These are phyloP conservation scores for Candida endomychidarum DNA, from an alignment of 805 yeast species.

Conservation along the genomic window DNA sequence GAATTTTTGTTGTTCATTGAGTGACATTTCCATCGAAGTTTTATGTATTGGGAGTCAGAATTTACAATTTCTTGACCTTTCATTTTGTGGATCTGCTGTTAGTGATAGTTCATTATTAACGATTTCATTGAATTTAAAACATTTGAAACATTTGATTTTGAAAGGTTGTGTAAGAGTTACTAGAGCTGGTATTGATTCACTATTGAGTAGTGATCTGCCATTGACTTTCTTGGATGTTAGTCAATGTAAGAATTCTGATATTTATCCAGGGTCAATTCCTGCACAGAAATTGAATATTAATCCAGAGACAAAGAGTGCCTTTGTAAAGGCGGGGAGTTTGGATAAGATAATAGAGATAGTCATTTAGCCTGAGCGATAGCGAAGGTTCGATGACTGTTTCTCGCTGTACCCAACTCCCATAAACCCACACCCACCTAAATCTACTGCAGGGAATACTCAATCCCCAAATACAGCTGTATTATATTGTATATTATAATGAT, in stretches of 20 bases:
- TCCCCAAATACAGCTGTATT: too few species aligned
- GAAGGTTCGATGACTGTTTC: too few species aligned
- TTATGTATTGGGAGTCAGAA: slow-evolving; percentile 64
- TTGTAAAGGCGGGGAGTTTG: slow-evolving; percentile 53
- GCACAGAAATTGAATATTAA: slow-evolving; percentile 54
- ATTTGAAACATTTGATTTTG: slow-evolving; percentile 49
- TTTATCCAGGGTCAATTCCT: slow-evolving; percentile 58
- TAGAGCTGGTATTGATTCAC: slow-evolving; percentile 70
- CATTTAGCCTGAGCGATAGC: slow-evolving; percentile 36
- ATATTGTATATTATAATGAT: slow-evolving; percentile 11
- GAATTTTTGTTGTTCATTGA: slow-evolving; percentile 73
- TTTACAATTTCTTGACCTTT: slow-evolving; percentile 52
- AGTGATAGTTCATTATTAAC: slow-evolving; percentile 67
- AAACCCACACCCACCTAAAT: too few species aligned
- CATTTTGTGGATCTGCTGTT: slow-evolving; percentile 80
- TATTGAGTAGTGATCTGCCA: slow-evolving; percentile 55
- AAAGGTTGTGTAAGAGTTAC: slow-evolving; percentile 78
- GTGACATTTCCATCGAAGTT: slow-evolving; percentile 67
- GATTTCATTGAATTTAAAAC: slow-evolving; percentile 53
- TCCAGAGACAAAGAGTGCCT: slow-evolving; percentile 56
- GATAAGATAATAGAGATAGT: slow-evolving; percentile 60
- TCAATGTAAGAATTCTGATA: slow-evolving; percentile 70
- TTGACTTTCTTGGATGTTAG: slow-evolving; percentile 58
- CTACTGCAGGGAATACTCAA: too few species aligned
- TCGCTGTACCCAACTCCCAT: too few species aligned